Base-by-base conservation (phyloP, 2,329 filamentous ascomycete species). In the Graphium sp. region DNA sequence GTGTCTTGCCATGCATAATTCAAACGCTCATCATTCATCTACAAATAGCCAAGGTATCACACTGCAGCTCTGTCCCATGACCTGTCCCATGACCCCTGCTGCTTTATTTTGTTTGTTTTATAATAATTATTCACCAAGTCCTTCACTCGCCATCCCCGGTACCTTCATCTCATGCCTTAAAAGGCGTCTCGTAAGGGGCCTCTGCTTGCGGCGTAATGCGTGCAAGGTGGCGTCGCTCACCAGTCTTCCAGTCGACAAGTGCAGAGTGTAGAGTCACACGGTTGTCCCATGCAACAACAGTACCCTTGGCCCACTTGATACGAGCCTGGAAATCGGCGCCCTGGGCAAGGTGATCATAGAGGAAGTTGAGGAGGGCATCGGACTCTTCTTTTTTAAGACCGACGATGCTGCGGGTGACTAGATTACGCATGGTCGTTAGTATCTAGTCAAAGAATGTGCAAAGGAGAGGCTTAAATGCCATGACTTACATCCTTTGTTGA, bases 261-360 rank as follows among this genome's bases (percentile, higher is more conserved):
- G 82, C 82, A 5, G 77, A 77, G 49, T 92, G 82, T 39, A 72
- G 66, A 7, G 78, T 84, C 1, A 85, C 69, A 18, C 81, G 62
- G 55, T 87, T 89, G 48, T 89, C 82, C 81, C 81, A 91, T 1
- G 87, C 72, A 2, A 89, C 78, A 2, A 91, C 81, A 0, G 79
- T 87, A n/a, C 70, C 66, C 24, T 70, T 61, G 39, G 72, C 71
- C 82, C 82, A 91, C 48, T 75, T 78, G 28, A 92, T 63, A 15
- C 79, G 66, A 18, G 30, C 74, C 39, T 82, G 75, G 34, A 76
- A 57, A 45, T 84, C 78, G 23, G 76, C 74, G 18, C 59, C 59
- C 26, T 48, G 50, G 2, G 55, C 52, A 11, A 66, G 53, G 35
- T 66, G 61, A 33, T 59, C 50, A 37, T 59, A 83, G 6, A 84